Conservation (phyloP, 202 grass and related monocot species). For the Thinopyrum obtusiflorum region DNA sequence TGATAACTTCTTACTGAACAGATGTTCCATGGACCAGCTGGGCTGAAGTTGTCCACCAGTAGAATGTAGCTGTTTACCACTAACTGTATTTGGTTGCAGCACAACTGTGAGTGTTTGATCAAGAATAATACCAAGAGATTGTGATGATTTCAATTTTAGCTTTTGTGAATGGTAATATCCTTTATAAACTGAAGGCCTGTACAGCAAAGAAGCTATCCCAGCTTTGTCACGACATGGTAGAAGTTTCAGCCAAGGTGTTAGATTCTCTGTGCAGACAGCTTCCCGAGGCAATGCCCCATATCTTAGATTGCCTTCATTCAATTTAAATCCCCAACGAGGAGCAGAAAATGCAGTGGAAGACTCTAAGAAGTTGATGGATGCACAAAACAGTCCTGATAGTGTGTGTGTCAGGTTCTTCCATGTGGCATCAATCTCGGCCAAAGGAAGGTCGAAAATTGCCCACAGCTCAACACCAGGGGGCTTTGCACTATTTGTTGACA, state of each 20-base stretch:
- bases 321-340: slow-evolving; percentile 70
- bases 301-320: slow-evolving; percentile 64
- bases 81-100: slow-evolving; percentile 50
- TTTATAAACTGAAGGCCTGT: slow-evolving; percentile 95
- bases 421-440: slow-evolving; percentile 64
- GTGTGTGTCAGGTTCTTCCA: slow-evolving; percentile 93
- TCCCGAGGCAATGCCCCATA: slow-evolving; percentile 93
- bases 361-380: slow-evolving; percentile 94
- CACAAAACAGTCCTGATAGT: slow-evolving; percentile 90
- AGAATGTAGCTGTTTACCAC: slow-evolving; percentile 31
- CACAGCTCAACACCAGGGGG: slow-evolving; percentile 95
- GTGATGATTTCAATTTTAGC: slow-evolving; percentile 60
- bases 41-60: slow-evolving; percentile 51
- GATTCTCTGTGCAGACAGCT: slow-evolving; percentile 94
- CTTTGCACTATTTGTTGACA: slow-evolving; percentile 81
- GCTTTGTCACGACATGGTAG: slow-evolving; percentile 95
- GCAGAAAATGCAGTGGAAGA: slow-evolving; percentile 75
- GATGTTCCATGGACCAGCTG: slow-evolving; percentile 78
- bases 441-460: slow-evolving; percentile 70
- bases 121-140: slow-evolving; percentile 63
- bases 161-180: slow-evolving; percentile 95
- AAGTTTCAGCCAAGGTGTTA: slow-evolving; percentile 97
- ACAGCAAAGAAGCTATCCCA: slow-evolving; percentile 77
- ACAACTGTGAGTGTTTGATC: slow-evolving; percentile 87
- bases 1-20: slow-evolving; percentile 73